A percentile compares a stretch with the other conserved stretches of the same genome.
phyloP scores from a whole-genome alignment of 495 filamentous ascomycete genomes.

The Lasiosphaeria ovina region DNA sequence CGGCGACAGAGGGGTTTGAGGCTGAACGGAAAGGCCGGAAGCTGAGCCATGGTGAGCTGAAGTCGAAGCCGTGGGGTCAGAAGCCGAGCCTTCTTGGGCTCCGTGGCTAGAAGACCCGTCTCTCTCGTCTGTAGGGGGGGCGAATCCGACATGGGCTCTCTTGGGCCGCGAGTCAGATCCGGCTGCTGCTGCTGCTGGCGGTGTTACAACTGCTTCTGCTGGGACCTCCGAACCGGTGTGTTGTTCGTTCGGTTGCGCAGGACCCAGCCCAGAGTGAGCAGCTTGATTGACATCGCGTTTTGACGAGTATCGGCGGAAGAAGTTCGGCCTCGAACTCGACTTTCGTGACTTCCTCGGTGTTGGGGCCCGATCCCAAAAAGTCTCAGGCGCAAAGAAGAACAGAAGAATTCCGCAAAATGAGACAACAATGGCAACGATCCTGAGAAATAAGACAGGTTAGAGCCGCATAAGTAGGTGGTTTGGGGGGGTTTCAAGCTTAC shows the following conservation, averaged over 20 bases:
- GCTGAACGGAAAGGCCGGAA: neutral
- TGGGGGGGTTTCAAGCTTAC: conserved; percentile 41
- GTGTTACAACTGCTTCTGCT: too few relatives aligned
- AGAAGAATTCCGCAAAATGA: conserved; percentile 69
- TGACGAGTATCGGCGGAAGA: conserved; percentile 45
- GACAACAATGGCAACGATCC: conserved; percentile 84
- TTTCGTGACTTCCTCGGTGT: conserved; percentile 48
- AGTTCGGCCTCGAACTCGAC: conserved; percentile 30
- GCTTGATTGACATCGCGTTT: conserved; percentile 16
- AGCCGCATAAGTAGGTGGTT: neutral
- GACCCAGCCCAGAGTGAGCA: neutral
- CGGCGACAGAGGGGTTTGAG: neutral
- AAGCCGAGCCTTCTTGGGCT: neutral
- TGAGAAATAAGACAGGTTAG: conserved; percentile 39
- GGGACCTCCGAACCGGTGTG: neutral
- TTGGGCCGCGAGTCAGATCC: conserved; percentile 14
- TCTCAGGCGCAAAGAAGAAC: conserved; percentile 93
- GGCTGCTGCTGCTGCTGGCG: too few relatives aligned
- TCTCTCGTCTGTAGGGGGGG: conserved; percentile 28
- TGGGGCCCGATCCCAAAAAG: conserved; percentile 91
- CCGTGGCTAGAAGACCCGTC: conserved; percentile 11
- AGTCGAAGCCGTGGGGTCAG: neutral
- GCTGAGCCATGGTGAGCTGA: neutral
- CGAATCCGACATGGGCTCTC: conserved; percentile 56
- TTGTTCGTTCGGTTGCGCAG: neutral